Base-by-base conservation (phyloP, 2,329 filamentous ascomycete genomes). In the Colletotrichum orchidophilum region DNA sequence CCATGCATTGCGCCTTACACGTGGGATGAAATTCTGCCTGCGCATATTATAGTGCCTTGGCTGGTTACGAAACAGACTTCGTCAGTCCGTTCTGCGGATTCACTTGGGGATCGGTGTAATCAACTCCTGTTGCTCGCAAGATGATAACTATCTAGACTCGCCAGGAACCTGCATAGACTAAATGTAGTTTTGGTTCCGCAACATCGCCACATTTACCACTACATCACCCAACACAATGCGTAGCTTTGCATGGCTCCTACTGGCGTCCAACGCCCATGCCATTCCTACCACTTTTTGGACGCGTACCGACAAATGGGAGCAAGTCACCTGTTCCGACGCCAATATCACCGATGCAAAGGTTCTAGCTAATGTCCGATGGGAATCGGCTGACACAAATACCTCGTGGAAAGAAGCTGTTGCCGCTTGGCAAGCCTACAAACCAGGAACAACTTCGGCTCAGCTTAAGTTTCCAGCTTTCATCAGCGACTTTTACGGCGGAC, bases 271-370 rank as follows among this genome's bases (percentile, higher is more conserved):
- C 2, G 61, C 42, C 0, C 42, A 0, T 5, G 53, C 66, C 4
- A 31, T 33, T 3, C 66, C 60, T 0, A 15, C 61, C 3, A 8
- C 11, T 9, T 21, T 33, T 0, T 63, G 26, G 49, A 2, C 21
- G 1, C 57, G 64, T 18, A 3, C 12, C 9, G 35, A 24, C n/a
- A 58, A 27, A 3, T 69, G 66, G 66, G 29, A 69, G 5, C 24
- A 29, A 0, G 39, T 57, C 7, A 46, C 12, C 1, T 65, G 66
- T 11, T 46, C 66, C 5, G 60, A 65, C 8, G 13, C 66, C 18
- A 29, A 65, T n/a, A 65, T 69, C 39, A 69, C 66, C 29, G 60
- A 69, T 15, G 66, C 66, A 24, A 65, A 69, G n/a, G 61, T 65
- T 1, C n/a, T 26, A 18, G 13, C 66, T 7, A 7, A 59, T 3